Evolutionary conservation across 306 rosid genomes (phyloP).

Genomic region (Casuarina cunninghamiana): DNA sequence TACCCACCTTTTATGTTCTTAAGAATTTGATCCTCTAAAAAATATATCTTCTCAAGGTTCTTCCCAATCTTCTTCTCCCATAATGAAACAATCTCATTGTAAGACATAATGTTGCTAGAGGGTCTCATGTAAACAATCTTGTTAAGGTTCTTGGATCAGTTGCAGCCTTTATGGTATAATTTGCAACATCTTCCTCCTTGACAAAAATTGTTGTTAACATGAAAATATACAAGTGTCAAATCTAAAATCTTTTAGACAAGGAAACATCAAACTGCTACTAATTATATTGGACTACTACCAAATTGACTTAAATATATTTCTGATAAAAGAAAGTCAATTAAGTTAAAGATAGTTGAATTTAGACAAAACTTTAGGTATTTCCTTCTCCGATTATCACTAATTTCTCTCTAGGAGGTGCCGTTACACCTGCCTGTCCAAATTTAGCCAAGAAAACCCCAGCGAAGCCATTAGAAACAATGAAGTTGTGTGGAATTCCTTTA

Average conservation of each 20-base stretch:
- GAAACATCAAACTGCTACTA: no score
- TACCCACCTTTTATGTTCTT: constrained; percentile 40
- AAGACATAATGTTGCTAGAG: constrained; percentile 35
- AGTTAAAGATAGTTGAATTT: background rate
- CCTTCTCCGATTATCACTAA: constrained; percentile 47
- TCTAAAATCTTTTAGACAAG: no score
- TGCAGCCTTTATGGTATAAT: constrained; percentile 35
- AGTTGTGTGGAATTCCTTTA: constrained; percentile 37
- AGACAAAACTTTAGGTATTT: constrained; percentile 32
- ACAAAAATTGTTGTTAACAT: constrained; percentile 31
- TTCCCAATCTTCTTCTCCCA: constrained; percentile 54
- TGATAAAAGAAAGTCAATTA: background rate
- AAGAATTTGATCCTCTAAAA: constrained; percentile 41
- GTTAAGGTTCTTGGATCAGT: constrained; percentile 44
- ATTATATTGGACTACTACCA: no score
- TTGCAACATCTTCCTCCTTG: constrained; percentile 39
- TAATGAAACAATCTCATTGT: constrained; percentile 36
- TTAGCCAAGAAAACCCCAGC: constrained; percentile 29
- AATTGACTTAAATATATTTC: no score
- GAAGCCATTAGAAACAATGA: constrained; percentile 17
- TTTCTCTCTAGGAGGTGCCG: constrained; percentile 45
- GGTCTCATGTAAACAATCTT: constrained; percentile 39
- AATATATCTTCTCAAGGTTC: constrained; percentile 32
- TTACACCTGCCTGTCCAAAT: constrained; percentile 27
- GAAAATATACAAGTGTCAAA: background rate